Base-by-base conservation (phyloP, 2,329 filamentous ascomycete species). In the Cylindrodendrum hubeiense region DNA sequence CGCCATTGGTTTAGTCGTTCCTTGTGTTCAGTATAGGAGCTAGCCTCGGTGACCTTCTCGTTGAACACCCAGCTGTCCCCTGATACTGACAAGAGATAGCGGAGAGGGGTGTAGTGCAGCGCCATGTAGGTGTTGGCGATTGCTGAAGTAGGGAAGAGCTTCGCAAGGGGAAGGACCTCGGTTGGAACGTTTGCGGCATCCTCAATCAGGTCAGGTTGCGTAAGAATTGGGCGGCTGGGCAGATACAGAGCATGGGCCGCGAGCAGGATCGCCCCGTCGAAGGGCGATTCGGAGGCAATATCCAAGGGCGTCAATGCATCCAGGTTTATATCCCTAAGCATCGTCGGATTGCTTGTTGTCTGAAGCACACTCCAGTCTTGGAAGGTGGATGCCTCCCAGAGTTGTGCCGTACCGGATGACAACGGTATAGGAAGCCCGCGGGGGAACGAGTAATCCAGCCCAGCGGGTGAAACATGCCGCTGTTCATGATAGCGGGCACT, bases 41-140 rank as follows among this genome's bases (percentile, higher is more conserved):
- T 78, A 2, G 77, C 74, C 5, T 81, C 77, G 2, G 82, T 75
- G 5, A 89, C 77, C 70, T 89, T 89, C 59, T 83, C 81, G 54
- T 83, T 83, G 71, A 89, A 88, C 21, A 87, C 79, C 86, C 86
- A 89, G 56, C 83, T 87, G 66, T 89, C 84, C 51, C 87, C 87
- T 28, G 85, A 85, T 8, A 89, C 85, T 12, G 86, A 86, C 19
- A 90, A 80, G 1, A 90, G 81, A 67, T 84, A 83, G 66, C 85
- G 83, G 5, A 90, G 82, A n/a, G 87, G 88, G 0, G 87, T 89
- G 71, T 87, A 80, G 67, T 89, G 82, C 1, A 90, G 78, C 1
- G 88, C 86, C 19, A 89, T 77, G 72, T 89, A 89, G 0, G 85
- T 84, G 72, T 86, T 84, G 51, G 83, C 85, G 19, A 83, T 76